phyloP scores from a whole-genome alignment of 768 basidiomycete species.

The Russula foetens region DNA sequence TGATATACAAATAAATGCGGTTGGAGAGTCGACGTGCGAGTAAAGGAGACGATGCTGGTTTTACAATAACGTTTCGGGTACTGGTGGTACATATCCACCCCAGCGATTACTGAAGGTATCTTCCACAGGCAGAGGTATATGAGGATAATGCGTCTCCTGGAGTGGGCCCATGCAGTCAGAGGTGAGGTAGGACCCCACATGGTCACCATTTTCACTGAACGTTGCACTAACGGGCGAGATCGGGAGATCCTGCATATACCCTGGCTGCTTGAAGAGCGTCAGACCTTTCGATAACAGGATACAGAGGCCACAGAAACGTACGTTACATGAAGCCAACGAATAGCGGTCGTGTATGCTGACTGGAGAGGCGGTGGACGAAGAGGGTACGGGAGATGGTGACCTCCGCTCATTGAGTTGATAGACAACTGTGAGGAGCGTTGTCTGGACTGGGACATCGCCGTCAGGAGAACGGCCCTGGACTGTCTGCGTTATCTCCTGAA shows the following conservation, averaged over 20 bases:
- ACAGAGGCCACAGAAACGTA: not conserved
- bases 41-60: not conserved
- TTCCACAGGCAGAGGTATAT: constrained; percentile 9
- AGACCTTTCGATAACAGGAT: not conserved
- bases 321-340: constrained; percentile 14
- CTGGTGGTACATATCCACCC: constrained; percentile 10
- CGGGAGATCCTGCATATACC: constrained; percentile 19
- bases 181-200: constrained; percentile 10
- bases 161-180: constrained; percentile 3
- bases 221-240: constrained; percentile 22
- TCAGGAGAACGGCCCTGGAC: constrained; percentile 6
- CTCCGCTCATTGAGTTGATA: constrained; percentile 23
- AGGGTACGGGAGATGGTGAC: constrained; percentile 9
- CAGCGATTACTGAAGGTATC: constrained; percentile 16
- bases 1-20: constrained; percentile 21
- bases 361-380: constrained; percentile 17
- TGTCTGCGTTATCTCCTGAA: constrained; percentile 46
- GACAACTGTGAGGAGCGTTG: constrained; percentile 23
- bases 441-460: constrained; percentile 6
- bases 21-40: constrained; percentile 2
- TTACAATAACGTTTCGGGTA: constrained; percentile 10
- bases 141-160: constrained; percentile 9
- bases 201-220: constrained; percentile 18
- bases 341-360: constrained; percentile 14
- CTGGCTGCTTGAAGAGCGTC: constrained; percentile 10